These are phyloP conservation scores for Alternaria atra DNA, from an alignment of 2,329 filamentous ascomycete species.

Conservation along the genomic window DNA sequence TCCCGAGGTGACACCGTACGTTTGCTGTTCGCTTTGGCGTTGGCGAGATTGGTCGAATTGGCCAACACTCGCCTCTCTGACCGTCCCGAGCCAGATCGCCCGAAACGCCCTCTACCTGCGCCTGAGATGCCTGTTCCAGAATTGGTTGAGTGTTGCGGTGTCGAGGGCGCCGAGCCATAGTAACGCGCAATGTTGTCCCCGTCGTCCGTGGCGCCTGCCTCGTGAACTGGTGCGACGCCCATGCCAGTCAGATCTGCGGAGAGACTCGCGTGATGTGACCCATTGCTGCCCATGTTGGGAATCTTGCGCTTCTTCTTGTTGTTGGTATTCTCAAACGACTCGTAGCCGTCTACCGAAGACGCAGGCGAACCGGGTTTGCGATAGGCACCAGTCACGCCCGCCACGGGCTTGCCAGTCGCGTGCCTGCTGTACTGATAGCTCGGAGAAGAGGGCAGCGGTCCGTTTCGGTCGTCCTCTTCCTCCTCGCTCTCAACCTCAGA, in stretches of 20 bases:
- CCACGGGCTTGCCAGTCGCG: slow-evolving; percentile 36
- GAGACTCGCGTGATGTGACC: slow-evolving; percentile 63
- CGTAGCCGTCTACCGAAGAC: slow-evolving; percentile 86
- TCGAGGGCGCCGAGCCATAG: slow-evolving; percentile 64
- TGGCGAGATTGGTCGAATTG: slow-evolving; percentile 54
- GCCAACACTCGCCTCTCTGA: slow-evolving; percentile 56
- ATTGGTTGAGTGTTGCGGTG: slow-evolving; percentile 57
- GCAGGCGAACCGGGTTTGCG: slow-evolving; percentile 64
- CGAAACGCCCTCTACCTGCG: slow-evolving; percentile 83
- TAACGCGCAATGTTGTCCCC: slow-evolving; percentile 60
- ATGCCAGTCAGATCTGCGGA: slow-evolving; percentile 72
- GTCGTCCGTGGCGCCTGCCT: slow-evolving; percentile 56
- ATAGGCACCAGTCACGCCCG: slow-evolving; percentile 42
- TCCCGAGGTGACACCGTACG: slow-evolving; percentile 48
- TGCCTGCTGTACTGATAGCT: slow-evolving; percentile 50
- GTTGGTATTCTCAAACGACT: slow-evolving; percentile 97
- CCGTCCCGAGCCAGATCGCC: slow-evolving; percentile 62
- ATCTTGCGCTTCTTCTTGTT: slow-evolving; percentile 99
- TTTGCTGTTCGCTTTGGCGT: slow-evolving; percentile 54
- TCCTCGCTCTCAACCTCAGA: slow-evolving; percentile 69
- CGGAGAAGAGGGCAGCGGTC: slow-evolving; percentile 52
- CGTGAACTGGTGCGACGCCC: slow-evolving; percentile 62
- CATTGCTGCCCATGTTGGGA: slow-evolving; percentile 80
- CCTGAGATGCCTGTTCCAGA: slow-evolving; percentile 78
- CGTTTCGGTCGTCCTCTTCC: slow-evolving; percentile 57